Evolutionary conservation across 495 filamentous ascomycete species (phyloP).

Genomic region (Aspergillus sclerotioniger): DNA sequence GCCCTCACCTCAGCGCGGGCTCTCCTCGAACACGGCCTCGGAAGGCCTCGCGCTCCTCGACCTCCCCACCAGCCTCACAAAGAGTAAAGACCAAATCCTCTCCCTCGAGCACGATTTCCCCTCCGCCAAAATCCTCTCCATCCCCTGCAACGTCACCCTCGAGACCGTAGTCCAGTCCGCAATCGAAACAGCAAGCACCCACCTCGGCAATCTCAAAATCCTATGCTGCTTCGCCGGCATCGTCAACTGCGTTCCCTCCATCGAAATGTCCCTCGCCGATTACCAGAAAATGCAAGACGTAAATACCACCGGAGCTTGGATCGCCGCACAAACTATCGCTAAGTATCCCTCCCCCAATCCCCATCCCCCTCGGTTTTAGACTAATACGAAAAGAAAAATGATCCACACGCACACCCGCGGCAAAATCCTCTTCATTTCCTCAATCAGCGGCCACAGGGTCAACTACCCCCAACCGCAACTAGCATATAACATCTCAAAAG

Average conservation of each 20-base stretch:
- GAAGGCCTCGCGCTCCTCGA: slow-evolving; percentile 60
- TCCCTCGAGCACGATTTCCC: slow-evolving; percentile 53
- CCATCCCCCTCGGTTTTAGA: too few relatives aligned
- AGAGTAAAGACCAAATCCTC: slow-evolving; percentile 25
- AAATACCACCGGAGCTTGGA: slow-evolving; percentile 64
- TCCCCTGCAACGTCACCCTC: slow-evolving; percentile 57
- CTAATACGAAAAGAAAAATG: slow-evolving; percentile 24
- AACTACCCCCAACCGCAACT: slow-evolving; percentile 46
- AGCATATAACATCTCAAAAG: slow-evolving; percentile 45
- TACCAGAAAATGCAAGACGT: slow-evolving; percentile 62
- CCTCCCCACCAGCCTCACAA: slow-evolving; percentile 40
- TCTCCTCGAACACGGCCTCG: slow-evolving; percentile 66
- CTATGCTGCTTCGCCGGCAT: slow-evolving; percentile 67
- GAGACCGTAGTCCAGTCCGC: slow-evolving; percentile 42
- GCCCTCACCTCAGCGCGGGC: slow-evolving; percentile 57
- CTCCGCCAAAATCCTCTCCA: slow-evolving; percentile 40
- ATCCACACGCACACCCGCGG: slow-evolving; percentile 43
- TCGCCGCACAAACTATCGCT: slow-evolving; percentile 62
- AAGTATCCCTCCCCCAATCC: slow-evolving; percentile 23
- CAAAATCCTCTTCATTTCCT: slow-evolving; percentile 62
- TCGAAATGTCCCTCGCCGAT: slow-evolving; percentile 50
- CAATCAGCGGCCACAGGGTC: slow-evolving; percentile 61
- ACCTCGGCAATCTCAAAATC: slow-evolving; percentile 54
- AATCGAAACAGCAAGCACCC: slow-evolving; percentile 33
- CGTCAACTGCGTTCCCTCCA: slow-evolving; percentile 55